These are phyloP conservation scores for Esteya vermicola DNA, from an alignment of 2,329 filamentous ascomycete species.

Conservation along the genomic window DNA sequence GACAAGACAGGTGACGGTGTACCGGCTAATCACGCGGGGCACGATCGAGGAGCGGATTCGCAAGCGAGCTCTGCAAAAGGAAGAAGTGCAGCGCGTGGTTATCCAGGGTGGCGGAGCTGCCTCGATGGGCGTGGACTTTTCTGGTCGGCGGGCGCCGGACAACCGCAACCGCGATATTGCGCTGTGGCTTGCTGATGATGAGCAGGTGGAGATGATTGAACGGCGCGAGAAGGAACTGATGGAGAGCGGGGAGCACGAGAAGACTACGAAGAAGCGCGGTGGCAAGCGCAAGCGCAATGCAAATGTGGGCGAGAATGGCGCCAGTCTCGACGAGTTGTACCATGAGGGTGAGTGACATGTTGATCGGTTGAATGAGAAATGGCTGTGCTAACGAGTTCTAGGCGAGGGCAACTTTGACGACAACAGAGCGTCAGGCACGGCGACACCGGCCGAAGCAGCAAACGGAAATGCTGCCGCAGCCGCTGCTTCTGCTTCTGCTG, in stretches of 20 bases:
- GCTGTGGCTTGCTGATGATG: conserved; percentile 96
- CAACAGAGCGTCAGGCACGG: conserved; percentile 65
- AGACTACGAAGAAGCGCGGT: conserved; percentile 44
- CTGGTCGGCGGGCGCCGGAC: conserved; percentile 71
- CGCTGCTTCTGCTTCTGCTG: too few species aligned
- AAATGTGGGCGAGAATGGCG: conserved; percentile 24
- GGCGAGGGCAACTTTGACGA: conserved; percentile 96
- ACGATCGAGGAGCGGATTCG: conserved; percentile 98
- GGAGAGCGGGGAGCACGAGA: conserved; percentile 54
- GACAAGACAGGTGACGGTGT: conserved; percentile 90
- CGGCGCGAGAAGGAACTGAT: conserved; percentile 78
- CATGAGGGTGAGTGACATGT: conserved; percentile 67
- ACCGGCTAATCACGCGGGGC: conserved; percentile 88
- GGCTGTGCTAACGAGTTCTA: conserved; percentile 28
- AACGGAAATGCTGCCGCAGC: too few species aligned
- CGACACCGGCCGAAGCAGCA: conserved; percentile 50
- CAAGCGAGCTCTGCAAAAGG: conserved; percentile 92
- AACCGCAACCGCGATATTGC: conserved; percentile 97
- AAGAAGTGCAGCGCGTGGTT: conserved; percentile 95
- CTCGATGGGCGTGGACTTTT: conserved; percentile 68
- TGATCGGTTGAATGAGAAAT: neutral
- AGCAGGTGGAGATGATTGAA: conserved; percentile 89
- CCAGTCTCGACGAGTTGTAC: conserved; percentile 92
- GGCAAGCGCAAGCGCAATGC: conserved; percentile 38
- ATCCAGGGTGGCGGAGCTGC: conserved; percentile 63